Evolutionary conservation across 2,329 filamentous ascomycete species (phyloP).

Genomic region (Peltaster fructicola): DNA sequence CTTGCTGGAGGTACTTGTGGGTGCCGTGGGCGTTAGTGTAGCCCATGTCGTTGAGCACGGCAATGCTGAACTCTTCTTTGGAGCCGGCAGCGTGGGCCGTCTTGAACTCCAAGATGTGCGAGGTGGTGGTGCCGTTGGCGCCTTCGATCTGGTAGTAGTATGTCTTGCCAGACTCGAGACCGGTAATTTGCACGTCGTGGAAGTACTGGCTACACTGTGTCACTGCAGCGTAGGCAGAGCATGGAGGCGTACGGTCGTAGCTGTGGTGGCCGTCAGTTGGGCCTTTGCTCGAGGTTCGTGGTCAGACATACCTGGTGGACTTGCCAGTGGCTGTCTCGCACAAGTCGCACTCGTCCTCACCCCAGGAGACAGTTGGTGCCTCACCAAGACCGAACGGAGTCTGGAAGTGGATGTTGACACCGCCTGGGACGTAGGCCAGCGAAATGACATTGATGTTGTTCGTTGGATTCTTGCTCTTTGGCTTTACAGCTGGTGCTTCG

Average conservation of each 20-base stretch:
- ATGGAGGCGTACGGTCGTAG: slow-evolving; percentile 34
- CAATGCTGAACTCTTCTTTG: slow-evolving; percentile 24
- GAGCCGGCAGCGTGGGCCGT: slow-evolving; percentile 30
- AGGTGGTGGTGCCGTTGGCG: slow-evolving; percentile 32
- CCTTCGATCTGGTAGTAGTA: slow-evolving; percentile 35
- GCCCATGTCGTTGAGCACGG: slow-evolving; percentile 36
- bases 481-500: slow-evolving; percentile 33
- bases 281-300: slow-evolving; percentile 1
- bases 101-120: slow-evolving; percentile 29
- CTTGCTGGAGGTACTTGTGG: slow-evolving; percentile 25
- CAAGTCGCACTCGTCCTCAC: slow-evolving; percentile 17
- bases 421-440: slow-evolving; percentile 29
- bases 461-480: slow-evolving; percentile 24
- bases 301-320: slow-evolving; percentile 22
- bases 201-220: slow-evolving; percentile 36
- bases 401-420: slow-evolving; percentile 37
- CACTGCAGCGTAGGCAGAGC: slow-evolving; percentile 25
- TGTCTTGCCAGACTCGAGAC: slow-evolving; percentile 26
- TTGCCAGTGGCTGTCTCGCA: slow-evolving; percentile 21
- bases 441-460: slow-evolving; percentile 38
- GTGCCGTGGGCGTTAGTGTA: slow-evolving; percentile 36
- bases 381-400: slow-evolving; percentile 34
- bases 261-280: slow-evolving; percentile 11
- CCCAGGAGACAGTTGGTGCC: slow-evolving; percentile 29
- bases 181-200: slow-evolving; percentile 30